These are phyloP conservation scores for Pisolithus orientalis DNA, from an alignment of 768 basidiomycete species.

Conservation along the genomic window DNA sequence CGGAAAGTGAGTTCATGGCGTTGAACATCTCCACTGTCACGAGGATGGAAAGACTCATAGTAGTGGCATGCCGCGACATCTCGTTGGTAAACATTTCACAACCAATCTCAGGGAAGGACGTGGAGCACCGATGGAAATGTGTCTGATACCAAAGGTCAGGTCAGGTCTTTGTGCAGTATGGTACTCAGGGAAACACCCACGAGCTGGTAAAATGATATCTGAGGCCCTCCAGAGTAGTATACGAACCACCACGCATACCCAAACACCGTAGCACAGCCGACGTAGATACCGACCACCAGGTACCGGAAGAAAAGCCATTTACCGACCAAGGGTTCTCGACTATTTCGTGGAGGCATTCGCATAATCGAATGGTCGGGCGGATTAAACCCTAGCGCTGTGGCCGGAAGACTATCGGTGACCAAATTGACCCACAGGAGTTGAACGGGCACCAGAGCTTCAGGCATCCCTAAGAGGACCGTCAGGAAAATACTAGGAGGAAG, in stretches of 20 bases:
- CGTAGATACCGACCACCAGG: slow-evolving; percentile 88
- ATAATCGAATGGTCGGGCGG: slow-evolving; percentile 96
- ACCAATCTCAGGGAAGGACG: slow-evolving; percentile 82
- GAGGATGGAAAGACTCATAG: slow-evolving; percentile 93
- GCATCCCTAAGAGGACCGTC: slow-evolving; percentile 96
- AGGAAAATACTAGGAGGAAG: slow-evolving; percentile 71
- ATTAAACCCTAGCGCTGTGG: slow-evolving; percentile 97
- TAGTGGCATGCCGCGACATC: slow-evolving; percentile 84
- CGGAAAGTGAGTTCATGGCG: slow-evolving; percentile 95
- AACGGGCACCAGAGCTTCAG: slow-evolving; percentile 96
- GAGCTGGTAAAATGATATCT: slow-evolving; percentile 89
- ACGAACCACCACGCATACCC: slow-evolving; percentile 99
- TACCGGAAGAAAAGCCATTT: slow-evolving; percentile 96
- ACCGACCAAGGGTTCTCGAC: slow-evolving; percentile 85
- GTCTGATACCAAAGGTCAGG: slow-evolving; percentile 47
- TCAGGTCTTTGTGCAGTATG: background rate
- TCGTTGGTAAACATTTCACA: slow-evolving; percentile 93
- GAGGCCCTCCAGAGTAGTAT: slow-evolving; percentile 83
- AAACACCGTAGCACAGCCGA: slow-evolving; percentile 91
- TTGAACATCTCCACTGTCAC: slow-evolving; percentile 98
- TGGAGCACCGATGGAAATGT: slow-evolving; percentile 89
- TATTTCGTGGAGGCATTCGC: slow-evolving; percentile 87
- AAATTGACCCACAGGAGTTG: slow-evolving; percentile 99
- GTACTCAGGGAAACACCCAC: slow-evolving; percentile 41
- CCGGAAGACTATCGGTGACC: slow-evolving; percentile 93